Evolutionary conservation across 2,329 filamentous ascomycete species (phyloP).

Genomic region (Xylaria arbuscula): DNA sequence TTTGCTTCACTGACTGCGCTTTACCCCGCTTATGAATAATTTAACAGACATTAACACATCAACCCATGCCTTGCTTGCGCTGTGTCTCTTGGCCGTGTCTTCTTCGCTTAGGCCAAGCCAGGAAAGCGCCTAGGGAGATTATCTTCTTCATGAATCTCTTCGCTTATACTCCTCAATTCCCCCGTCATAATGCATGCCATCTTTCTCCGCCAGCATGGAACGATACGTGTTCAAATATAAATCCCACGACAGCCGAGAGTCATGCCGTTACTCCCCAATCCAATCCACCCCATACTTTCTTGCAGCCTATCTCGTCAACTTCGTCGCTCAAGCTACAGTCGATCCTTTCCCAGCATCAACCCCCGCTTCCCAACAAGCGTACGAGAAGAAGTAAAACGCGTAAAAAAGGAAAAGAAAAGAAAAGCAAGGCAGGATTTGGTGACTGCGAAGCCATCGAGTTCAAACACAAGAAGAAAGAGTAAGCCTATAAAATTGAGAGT

Average conservation of each 20-base stretch:
- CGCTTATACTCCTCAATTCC: slow-evolving; percentile 9
- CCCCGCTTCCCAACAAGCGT: slow-evolving; percentile 22
- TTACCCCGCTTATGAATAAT: slow-evolving; percentile 26
- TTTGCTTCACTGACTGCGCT: slow-evolving; percentile 17
- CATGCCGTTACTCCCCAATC: slow-evolving; percentile 28
- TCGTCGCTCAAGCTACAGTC: slow-evolving; percentile 22
- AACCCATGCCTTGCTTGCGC: slow-evolving; percentile 33
- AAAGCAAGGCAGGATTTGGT: background rate
- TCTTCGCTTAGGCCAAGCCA: slow-evolving; percentile 16
- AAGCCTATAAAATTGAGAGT: slow-evolving; percentile 31
- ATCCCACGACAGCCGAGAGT: slow-evolving; percentile 6
- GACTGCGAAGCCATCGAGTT: slow-evolving; percentile 21
- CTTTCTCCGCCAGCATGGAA: slow-evolving; percentile 1
- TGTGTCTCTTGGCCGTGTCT: slow-evolving; percentile 13
- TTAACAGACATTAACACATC: slow-evolving; percentile 28
- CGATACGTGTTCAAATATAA: slow-evolving; percentile 6
- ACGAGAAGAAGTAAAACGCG: slow-evolving; percentile 35
- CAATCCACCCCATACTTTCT: slow-evolving; percentile 30
- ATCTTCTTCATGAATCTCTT: slow-evolving; percentile 7
- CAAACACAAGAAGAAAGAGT: slow-evolving; percentile 31
- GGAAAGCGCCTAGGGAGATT: slow-evolving; percentile 6
- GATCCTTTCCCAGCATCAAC: slow-evolving; percentile 18
- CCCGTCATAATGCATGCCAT: slow-evolving; percentile 22
- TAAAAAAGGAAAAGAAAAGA: slow-evolving; percentile 5
- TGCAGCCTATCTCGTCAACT: slow-evolving; percentile 37